Evolutionary conservation across 768 basidiomycete species (phyloP), one percentile per base, ranked within the genome.

Genomic region (Rhizopogon roseolus): DNA sequence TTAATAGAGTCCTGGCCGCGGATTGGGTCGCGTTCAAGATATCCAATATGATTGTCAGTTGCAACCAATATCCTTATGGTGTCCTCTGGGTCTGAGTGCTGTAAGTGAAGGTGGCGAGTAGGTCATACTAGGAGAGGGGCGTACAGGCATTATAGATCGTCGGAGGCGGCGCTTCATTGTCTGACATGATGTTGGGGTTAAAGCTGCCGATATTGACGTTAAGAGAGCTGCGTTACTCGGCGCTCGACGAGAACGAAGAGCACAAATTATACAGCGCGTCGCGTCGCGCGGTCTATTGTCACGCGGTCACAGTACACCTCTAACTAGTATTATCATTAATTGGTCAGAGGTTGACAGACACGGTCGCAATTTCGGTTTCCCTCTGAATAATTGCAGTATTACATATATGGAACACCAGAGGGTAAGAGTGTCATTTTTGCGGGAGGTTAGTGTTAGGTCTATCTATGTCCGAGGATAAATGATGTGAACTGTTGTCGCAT

Each of bases 21-120:
- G 41, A 98, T 78, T 1, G 97, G 95, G 65, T 99, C 97, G 56
- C 93, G 80, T 71, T 98, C 96, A 57, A 88, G 80, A 72, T 92
- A 97, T 0, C 97, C 97, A 57, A 99, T 89, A 63, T 98, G 95
- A 60, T 93, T 96, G 71, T 98, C 95, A 0, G 95, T 97, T 6
- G 95, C 95, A 6, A 98, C 83, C 66, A 98, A 70, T 62, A 98
- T 93, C 56, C 73, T 77, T 55, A 93, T 84, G 1, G 83, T 90
- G 63, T 92, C 80, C 56, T 86, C 80, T 17, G 76, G 70, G 54
- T 74, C 86, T 86, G 53, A 25, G 34, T 9, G 19, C 34, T 25
- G 34, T 48, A 8, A 36, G 46, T 25, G 32, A 16, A 25, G 9
- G 34, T 36, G 13, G 34, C 34, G 8, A 25, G 14, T 22, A 22